These are phyloP conservation scores for Agrostemma githago DNA, from an alignment of 148 eudicot species.

Conservation along the genomic window DNA sequence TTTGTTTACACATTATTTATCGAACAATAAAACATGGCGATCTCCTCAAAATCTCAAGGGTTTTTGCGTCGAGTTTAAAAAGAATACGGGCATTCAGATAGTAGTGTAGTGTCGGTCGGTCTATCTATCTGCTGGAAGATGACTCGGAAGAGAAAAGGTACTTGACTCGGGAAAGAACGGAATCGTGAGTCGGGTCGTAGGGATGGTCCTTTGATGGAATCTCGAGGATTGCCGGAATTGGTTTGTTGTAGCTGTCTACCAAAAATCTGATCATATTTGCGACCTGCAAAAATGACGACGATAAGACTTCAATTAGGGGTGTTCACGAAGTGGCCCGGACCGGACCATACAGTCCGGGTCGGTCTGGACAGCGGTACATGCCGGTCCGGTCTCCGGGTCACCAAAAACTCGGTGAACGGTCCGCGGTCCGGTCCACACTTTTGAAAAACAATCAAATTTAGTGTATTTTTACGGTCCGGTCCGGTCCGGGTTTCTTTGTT, in stretches of 20 bases:
- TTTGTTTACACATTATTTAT: conserved; percentile 22
- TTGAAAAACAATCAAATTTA: no score
- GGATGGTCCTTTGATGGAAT: conserved; percentile 98
- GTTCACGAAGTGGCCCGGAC: no score
- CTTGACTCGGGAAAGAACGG: conserved; percentile 89
- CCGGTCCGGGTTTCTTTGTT: no score
- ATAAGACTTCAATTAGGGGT: no score
- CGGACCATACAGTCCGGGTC: no score
- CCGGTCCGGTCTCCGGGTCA: no score
- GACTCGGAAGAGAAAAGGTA: conserved; percentile 79
- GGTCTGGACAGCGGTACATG: no score
- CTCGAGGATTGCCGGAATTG: conserved; percentile 92
- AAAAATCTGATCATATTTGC: conserved; percentile 91
- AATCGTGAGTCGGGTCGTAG: conserved; percentile 91
- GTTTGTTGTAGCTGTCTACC: conserved; percentile 95
- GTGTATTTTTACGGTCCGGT: no score
- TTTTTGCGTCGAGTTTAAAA: not conserved
- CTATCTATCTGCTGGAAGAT: conserved; percentile 43
- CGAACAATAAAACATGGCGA: conserved; percentile 12
- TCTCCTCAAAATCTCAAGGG: conserved; percentile 17
- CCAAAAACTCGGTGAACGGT: no score
- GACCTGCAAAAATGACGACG: conserved; percentile 36
- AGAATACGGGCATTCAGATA: conserved; percentile 9
- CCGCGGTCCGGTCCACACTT: no score
- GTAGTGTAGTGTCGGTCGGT: not conserved